These are phyloP conservation scores for Lignosus rhinocerotis DNA, from an alignment of 1,284 basidiomycete genomes.

Conservation along the genomic window DNA sequence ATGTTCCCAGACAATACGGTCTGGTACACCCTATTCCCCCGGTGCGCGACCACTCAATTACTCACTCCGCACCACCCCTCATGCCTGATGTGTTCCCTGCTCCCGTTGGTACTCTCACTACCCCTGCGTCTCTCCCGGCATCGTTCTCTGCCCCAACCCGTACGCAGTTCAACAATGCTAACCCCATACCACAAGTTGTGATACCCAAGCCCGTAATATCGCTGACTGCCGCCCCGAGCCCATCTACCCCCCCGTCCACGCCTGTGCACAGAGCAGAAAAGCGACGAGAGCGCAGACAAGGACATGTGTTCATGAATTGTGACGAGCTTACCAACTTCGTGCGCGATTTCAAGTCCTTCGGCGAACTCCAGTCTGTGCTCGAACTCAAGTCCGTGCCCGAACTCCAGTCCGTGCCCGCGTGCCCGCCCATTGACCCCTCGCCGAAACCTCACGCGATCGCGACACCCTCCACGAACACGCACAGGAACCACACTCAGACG, in stretches of 20 bases:
- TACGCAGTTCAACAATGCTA: not conserved
- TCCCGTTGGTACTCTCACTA: not conserved
- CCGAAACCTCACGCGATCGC: not conserved
- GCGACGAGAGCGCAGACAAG: not conserved
- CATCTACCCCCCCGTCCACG: constrained; percentile 2
- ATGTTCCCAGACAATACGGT: not conserved
- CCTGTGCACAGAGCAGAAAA: not conserved
- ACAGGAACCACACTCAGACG: not conserved
- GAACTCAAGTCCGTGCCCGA: not conserved
- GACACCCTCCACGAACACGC: not conserved
- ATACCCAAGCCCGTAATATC: not conserved
- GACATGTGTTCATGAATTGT: not conserved
- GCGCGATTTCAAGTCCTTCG: not conserved
- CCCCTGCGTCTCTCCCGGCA: not conserved
- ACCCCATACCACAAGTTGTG: not conserved
- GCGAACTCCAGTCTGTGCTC: not conserved
- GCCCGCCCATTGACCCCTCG: constrained; percentile 9
- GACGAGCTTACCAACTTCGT: constrained; percentile 7
- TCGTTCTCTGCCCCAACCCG: constrained; percentile 1
- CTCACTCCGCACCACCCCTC: not conserved
- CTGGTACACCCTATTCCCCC: not conserved
- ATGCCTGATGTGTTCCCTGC: not conserved
- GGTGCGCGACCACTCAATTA: not conserved
- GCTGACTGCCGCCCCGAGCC: not conserved
- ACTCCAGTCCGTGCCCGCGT: constrained; percentile 5